Conservation (phyloP, 1,139 yeast genomes). For the Wickerhamiella pararugosa region DNA sequence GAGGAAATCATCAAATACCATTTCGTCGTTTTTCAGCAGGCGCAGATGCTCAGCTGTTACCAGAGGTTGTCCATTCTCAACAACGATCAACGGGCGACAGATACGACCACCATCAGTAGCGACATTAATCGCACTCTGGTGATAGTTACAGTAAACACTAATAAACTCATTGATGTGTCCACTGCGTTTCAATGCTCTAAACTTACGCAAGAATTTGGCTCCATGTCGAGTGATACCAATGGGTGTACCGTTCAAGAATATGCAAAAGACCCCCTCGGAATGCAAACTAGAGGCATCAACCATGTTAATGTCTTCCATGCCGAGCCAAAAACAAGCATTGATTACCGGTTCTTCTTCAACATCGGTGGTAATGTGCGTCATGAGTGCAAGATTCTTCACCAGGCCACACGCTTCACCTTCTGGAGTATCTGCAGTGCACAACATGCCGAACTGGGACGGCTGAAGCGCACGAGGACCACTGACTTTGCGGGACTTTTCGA, state of each 20-base stretch:
- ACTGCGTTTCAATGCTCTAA: slow-evolving; percentile 66
- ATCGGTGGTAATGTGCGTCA: slow-evolving; percentile 98
- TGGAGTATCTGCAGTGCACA: slow-evolving; percentile 97
- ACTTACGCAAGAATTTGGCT: slow-evolving; percentile 56
- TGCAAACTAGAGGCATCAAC: slow-evolving; percentile 79
- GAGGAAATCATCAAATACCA: slow-evolving; percentile 83
- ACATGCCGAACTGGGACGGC: slow-evolving; percentile 98
- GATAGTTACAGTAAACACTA: slow-evolving; percentile 77
- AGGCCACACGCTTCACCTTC: slow-evolving; percentile 99
- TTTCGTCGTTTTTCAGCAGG: slow-evolving; percentile 45
- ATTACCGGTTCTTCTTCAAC: slow-evolving; percentile 87
- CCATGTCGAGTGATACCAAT: slow-evolving; percentile 85
- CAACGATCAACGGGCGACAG: slow-evolving; percentile 90
- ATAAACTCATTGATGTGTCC: slow-evolving; percentile 84
- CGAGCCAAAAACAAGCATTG: slow-evolving; percentile 61
- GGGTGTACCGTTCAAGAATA: slow-evolving; percentile 84
- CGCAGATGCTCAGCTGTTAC: slow-evolving; percentile 58
- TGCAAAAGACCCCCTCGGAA: slow-evolving; percentile 61
- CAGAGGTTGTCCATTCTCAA: slow-evolving; percentile 50
- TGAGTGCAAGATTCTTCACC: slow-evolving; percentile 86
- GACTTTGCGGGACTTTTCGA: slow-evolving; percentile 93
- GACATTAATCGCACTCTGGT: slow-evolving; percentile 85
- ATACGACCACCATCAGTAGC: slow-evolving; percentile 99
- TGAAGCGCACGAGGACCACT: slow-evolving; percentile 98
- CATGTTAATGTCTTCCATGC: slow-evolving; percentile 74